Percentiles rank a stretch among this genome's conserved stretches.
These are phyloP conservation scores for Cornus kousa DNA, from an alignment of 148 eudicot genomes.

Conservation along the genomic window DNA sequence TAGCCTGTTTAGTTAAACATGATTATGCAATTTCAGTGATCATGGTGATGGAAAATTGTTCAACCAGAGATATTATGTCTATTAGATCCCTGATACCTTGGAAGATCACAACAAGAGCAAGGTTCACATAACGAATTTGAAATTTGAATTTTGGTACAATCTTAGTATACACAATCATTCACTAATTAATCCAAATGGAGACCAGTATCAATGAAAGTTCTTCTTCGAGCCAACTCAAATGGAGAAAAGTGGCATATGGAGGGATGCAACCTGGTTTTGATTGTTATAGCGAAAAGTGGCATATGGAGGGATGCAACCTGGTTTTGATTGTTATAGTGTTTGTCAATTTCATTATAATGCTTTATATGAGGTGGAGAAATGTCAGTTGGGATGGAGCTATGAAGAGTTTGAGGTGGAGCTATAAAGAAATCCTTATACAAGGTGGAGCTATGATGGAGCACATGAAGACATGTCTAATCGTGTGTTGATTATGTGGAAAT, in stretches of 20 bases:
- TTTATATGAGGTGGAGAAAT: no score
- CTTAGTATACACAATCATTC: not conserved
- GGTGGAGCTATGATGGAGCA: no score
- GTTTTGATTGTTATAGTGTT: no score
- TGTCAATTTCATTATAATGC: no score
- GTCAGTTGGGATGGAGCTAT: no score
- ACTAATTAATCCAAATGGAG: constrained; percentile 23
- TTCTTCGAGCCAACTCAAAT: constrained; percentile 36
- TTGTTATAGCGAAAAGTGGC: no score
- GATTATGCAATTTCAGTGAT: not conserved
- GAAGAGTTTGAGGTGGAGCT: no score
- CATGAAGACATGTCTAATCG: no score
- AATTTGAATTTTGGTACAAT: not conserved
- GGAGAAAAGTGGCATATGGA: constrained; percentile 98
- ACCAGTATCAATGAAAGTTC: constrained; percentile 10
- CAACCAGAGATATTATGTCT: no score
- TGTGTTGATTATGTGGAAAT: no score
- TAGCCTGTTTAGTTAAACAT: not conserved
- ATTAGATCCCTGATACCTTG: no score
- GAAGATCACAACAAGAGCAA: not conserved
- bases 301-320: constrained; percentile 85
- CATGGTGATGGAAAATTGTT: not conserved
- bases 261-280: constrained; percentile 20
- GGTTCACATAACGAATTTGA: not conserved
- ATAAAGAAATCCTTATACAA: no score